Conservation (phyloP, 495 filamentous ascomycete genomes). For the Cairneyella variabilis region DNA sequence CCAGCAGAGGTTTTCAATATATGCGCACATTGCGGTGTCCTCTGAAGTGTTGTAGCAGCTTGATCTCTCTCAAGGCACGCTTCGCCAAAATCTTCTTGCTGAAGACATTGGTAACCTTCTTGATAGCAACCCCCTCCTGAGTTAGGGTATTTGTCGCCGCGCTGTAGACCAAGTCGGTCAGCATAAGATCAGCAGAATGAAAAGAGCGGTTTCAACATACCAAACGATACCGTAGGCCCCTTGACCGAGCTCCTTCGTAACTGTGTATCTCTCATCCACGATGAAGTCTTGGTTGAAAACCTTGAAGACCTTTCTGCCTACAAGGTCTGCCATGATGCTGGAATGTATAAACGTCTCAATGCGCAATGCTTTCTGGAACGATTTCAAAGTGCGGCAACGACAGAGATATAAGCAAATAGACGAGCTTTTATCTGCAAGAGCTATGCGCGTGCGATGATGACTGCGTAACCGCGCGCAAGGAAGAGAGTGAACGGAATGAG, state of each 20-base stretch:
- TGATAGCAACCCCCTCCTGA: conserved; percentile 95
- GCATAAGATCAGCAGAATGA: conserved; percentile 1
- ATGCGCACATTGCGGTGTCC: conserved; percentile 59
- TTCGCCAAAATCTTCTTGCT: conserved; percentile 99
- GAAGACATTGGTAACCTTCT: conserved; percentile 99
- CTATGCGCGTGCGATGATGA: neutral
- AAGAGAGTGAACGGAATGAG: neutral
- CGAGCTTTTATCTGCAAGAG: neutral
- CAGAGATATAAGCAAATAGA: neutral
- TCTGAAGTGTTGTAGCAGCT: conserved; percentile 95
- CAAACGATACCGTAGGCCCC: conserved; percentile 99
- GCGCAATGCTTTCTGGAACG: neutral
- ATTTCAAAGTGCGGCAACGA: neutral
- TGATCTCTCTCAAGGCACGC: conserved; percentile 95
- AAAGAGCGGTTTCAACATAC: conserved; percentile 48
- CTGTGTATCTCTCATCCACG: conserved; percentile 95
- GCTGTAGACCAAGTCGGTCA: conserved; percentile 39
- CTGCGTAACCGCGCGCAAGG: conserved; percentile 1
- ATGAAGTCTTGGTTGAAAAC: conserved; percentile 99
- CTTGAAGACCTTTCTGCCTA: conserved; percentile 63
- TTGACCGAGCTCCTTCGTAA: conserved; percentile 97
- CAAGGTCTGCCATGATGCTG: conserved; percentile 23
- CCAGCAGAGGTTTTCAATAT: neutral
- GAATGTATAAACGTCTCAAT: neutral
- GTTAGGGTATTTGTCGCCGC: conserved; percentile 90